Percentiles rank a stretch among this genome's conserved stretches.
Conservation (phyloP, 1,139 yeast species). For the Lodderomyces parapsilosis region DNA sequence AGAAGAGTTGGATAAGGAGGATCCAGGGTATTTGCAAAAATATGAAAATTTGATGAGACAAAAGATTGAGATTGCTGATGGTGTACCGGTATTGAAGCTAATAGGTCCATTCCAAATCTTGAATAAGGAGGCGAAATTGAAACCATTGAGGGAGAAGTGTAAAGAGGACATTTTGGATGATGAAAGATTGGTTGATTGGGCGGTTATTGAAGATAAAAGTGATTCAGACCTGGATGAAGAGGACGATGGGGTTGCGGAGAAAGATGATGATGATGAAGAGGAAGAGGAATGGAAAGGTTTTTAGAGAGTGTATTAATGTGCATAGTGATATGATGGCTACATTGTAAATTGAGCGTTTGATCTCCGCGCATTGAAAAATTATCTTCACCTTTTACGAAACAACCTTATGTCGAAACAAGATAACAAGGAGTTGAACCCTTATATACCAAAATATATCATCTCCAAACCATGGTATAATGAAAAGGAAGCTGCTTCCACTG, state of each 20-base stretch:
- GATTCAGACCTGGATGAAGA: slow-evolving; percentile 19
- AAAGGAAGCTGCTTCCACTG: slow-evolving; percentile 1
- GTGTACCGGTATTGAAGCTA: slow-evolving; percentile 55
- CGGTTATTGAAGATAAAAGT: slow-evolving; percentile 37
- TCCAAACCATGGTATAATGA: slow-evolving; percentile 31
- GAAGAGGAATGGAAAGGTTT: slow-evolving; percentile 36
- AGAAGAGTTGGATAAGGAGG: slow-evolving; percentile 38
- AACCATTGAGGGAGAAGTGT: slow-evolving; percentile 66
- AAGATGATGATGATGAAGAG: slow-evolving; percentile 20
- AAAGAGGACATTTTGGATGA: slow-evolving; percentile 67
- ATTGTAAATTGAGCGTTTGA: background rate
- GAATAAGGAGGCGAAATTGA: slow-evolving; percentile 49
- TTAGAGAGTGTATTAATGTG: slow-evolving; percentile 9
- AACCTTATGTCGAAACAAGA: slow-evolving; percentile 12
- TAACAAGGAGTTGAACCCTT: slow-evolving; percentile 16
- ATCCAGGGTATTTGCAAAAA: slow-evolving; percentile 22
- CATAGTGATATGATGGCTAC: background rate
- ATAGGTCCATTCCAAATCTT: slow-evolving; percentile 60
- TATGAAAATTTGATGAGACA: slow-evolving; percentile 23
- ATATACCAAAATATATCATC: slow-evolving; percentile 32
- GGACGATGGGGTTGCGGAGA: slow-evolving; percentile 17
- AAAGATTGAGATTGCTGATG: slow-evolving; percentile 32
- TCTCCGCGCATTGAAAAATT: slow-evolving; percentile 2
- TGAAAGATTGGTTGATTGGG: slow-evolving; percentile 65
- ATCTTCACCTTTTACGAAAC: background rate